phyloP scores from a whole-genome alignment of 306 rosid genomes.

The Cyamopsis tetragonoloba region DNA sequence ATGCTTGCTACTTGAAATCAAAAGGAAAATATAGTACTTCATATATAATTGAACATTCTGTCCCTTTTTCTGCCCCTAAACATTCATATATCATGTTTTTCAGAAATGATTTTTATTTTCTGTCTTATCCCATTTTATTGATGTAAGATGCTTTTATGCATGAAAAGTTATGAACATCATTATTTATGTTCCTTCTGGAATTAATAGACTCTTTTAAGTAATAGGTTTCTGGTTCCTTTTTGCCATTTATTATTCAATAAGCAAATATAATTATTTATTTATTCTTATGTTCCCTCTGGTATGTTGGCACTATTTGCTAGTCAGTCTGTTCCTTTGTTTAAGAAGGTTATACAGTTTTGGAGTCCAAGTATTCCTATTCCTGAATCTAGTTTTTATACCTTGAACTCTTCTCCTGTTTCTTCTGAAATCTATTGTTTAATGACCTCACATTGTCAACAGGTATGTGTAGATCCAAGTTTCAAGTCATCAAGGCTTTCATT shows the following conservation, averaged over 20 bases:
- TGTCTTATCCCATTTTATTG: constrained; percentile 1
- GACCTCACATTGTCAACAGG: constrained; percentile 41
- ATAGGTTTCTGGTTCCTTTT: constrained; percentile 11
- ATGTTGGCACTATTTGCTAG: background rate
- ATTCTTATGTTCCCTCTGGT: background rate
- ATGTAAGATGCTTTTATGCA: background rate
- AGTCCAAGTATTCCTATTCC: constrained; percentile 13
- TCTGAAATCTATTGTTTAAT: constrained; percentile 13
- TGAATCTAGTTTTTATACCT: background rate
- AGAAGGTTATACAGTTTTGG: constrained; percentile 10
- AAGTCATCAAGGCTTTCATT: constrained; percentile 73
- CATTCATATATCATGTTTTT: background rate
- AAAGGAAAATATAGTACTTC: background rate
- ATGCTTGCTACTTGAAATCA: constrained; percentile 12
- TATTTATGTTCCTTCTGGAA: background rate
- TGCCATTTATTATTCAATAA: background rate
- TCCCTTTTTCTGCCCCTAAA: background rate
- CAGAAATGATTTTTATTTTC: background rate
- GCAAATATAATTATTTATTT: background rate
- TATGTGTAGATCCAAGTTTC: constrained; percentile 73
- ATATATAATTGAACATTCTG: background rate
- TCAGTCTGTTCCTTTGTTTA: constrained; percentile 15
- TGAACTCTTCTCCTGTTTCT: background rate
- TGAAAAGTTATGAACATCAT: background rate
- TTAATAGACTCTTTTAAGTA: constrained; percentile 13